These are phyloP conservation scores for Talaromyces albobiverticillius DNA, from an alignment of 2,329 filamentous ascomycete species.

Conservation along the genomic window DNA sequence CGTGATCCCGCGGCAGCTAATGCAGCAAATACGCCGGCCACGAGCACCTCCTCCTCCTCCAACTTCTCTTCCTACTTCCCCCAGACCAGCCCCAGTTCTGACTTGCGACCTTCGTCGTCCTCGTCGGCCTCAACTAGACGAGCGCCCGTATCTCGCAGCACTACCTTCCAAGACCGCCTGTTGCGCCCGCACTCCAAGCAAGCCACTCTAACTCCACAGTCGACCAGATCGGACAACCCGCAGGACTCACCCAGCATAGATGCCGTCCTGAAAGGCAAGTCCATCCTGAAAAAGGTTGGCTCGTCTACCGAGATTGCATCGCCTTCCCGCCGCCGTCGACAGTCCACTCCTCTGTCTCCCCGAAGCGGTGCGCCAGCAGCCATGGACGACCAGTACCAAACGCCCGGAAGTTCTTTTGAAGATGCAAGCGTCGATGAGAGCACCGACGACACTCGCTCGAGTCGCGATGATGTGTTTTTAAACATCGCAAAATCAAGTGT, in stretches of 20 bases:
- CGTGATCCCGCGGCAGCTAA: slow-evolving; percentile 25
- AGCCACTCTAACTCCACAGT: slow-evolving; percentile 15
- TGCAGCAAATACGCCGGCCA: slow-evolving; percentile 12
- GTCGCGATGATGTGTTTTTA: slow-evolving; percentile 46
- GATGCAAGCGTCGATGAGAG: slow-evolving; percentile 22
- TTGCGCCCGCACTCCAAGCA: slow-evolving; percentile 14
- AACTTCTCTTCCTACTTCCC: slow-evolving; percentile 25
- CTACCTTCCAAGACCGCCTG: slow-evolving; percentile 7
- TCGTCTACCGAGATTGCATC: slow-evolving; percentile 7
- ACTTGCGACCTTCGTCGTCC: slow-evolving; percentile 43
- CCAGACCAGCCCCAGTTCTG: slow-evolving; percentile 36
- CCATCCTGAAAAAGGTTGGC: slow-evolving; percentile 13
- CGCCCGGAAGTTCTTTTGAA: background rate
- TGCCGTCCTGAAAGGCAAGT: slow-evolving; percentile 24
- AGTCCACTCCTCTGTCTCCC: slow-evolving; percentile 17
- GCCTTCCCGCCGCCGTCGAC: slow-evolving; percentile 23
- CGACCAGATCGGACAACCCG: slow-evolving; percentile 11
- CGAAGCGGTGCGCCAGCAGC: slow-evolving; percentile 19
- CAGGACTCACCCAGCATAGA: slow-evolving; percentile 20
- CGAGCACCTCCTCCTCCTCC: slow-evolving; percentile 9
- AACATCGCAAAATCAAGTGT: slow-evolving; percentile 46
- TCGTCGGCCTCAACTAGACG: slow-evolving; percentile 24
- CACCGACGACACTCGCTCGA: slow-evolving; percentile 35
- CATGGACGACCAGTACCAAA: slow-evolving; percentile 15
- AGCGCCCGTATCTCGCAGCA: slow-evolving; percentile 43